These are phyloP conservation scores for Pythium scleroteichum DNA, from an alignment of 352 stramenopile genomes.

Conservation along the genomic window DNA sequence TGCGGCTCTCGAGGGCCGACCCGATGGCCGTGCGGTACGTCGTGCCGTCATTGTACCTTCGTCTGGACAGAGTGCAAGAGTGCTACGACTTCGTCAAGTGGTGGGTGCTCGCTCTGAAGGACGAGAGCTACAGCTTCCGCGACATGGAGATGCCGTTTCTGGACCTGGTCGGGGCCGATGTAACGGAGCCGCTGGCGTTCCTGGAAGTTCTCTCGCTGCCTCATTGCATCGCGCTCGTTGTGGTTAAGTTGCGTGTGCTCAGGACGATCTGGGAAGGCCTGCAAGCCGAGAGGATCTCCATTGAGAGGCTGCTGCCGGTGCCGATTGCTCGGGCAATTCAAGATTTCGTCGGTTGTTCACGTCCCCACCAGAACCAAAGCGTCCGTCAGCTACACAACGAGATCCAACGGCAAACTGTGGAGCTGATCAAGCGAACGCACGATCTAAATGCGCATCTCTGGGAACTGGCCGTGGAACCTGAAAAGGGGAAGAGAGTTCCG, in stretches of 20 bases:
- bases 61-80: background rate
- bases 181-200: conserved; percentile 8
- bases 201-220: background rate
- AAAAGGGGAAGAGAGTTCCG: background rate
- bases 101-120: conserved; percentile 3
- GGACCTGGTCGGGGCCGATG: background rate
- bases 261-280: conserved; percentile 4
- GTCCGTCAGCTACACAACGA: background rate
- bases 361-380: too few relatives aligned
- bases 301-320: background rate
- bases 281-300: conserved; percentile 1
- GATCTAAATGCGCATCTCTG: conserved; percentile 9
- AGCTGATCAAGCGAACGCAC: conserved; percentile 7
- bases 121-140: conserved; percentile 14
- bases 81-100: conserved; percentile 21
- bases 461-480: background rate
- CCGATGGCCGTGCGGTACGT: conserved; percentile 12
- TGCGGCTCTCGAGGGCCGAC: conserved; percentile 10
- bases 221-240: conserved; percentile 6
- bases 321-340: background rate
- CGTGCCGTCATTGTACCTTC: conserved; percentile 3
- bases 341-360: background rate
- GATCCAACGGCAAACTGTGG: background rate
- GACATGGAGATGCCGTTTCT: conserved; percentile 13
- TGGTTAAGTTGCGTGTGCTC: conserved; percentile 2